Conservation (phyloP, 768 basidiomycete genomes). For the Cyathus striatus region DNA sequence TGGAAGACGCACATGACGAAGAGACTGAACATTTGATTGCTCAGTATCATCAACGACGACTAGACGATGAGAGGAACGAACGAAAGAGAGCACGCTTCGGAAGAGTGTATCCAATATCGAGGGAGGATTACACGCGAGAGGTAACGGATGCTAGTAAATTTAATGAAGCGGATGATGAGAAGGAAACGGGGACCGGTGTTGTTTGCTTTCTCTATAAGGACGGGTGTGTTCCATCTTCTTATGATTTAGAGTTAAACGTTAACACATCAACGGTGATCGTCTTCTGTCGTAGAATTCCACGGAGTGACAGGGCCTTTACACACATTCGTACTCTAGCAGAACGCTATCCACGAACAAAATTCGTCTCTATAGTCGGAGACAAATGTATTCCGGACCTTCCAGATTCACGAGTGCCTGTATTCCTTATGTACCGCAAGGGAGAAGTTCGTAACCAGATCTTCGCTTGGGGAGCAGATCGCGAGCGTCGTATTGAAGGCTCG, state of each 20-base stretch:
- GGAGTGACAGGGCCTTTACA: constrained; percentile 69
- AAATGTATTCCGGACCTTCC: constrained; percentile 97
- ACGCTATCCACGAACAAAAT: constrained; percentile 89
- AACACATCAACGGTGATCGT: constrained; percentile 1
- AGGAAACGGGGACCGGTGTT: constrained; percentile 81
- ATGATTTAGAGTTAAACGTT: not conserved
- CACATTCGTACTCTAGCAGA: constrained; percentile 70
- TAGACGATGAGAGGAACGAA: constrained; percentile 56
- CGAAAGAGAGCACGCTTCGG: constrained; percentile 72
- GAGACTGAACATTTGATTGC: constrained; percentile 73
- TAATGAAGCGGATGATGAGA: constrained; percentile 58
- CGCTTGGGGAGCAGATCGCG: constrained; percentile 77
- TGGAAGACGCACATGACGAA: constrained; percentile 70
- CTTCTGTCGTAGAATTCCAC: constrained; percentile 52
- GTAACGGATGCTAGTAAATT: constrained; percentile 88
- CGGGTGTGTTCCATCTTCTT: constrained; percentile 51
- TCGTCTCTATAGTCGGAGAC: constrained; percentile 91
- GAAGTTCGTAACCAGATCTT: constrained; percentile 83
- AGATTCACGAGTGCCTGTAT: constrained; percentile 84
- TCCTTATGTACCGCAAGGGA: constrained; percentile 91
- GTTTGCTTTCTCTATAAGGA: constrained; percentile 96
- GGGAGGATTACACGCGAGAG: constrained; percentile 92
- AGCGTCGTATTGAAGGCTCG: constrained; percentile 67
- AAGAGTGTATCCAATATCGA: constrained; percentile 77
- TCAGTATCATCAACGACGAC: constrained; percentile 55